phyloP scores from a whole-genome alignment of 164 flowering plant genomes.

The Santalum album region DNA sequence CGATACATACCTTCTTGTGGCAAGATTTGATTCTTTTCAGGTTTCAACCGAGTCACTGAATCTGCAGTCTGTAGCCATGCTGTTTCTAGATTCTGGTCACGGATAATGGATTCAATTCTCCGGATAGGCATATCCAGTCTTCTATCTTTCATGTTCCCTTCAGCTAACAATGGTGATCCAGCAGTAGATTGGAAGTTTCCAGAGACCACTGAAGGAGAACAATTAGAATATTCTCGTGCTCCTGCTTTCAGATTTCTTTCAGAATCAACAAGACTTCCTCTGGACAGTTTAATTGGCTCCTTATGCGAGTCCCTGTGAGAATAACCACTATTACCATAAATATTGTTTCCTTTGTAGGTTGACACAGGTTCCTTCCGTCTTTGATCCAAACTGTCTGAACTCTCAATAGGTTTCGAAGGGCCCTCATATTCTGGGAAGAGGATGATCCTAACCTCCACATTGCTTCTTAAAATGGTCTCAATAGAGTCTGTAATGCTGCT shows the following conservation, averaged over 20 bases:
- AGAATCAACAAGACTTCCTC: too few relatives aligned
- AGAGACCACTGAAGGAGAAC: slow-evolving; percentile 10
- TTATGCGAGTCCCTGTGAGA: slow-evolving; percentile 14
- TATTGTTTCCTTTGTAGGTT: too few relatives aligned
- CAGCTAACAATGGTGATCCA: slow-evolving; percentile 20
- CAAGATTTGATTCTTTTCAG: slow-evolving; percentile 82
- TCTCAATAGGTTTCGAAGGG: slow-evolving; percentile 14
- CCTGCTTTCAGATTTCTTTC: slow-evolving; percentile 23
- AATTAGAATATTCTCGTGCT: slow-evolving; percentile 22
- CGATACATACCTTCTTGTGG: slow-evolving; percentile 62
- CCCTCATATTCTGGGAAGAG: slow-evolving; percentile 33
- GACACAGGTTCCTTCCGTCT: too few relatives aligned
- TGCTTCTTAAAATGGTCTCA: slow-evolving; percentile 63
- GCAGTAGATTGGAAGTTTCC: slow-evolving; percentile 14
- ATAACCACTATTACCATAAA: too few relatives aligned
- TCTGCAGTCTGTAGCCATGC: slow-evolving; percentile 92
- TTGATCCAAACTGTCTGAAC: background rate
- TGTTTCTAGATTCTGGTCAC: slow-evolving; percentile 79
- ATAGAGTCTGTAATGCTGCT: slow-evolving; percentile 90
- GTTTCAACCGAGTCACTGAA: slow-evolving; percentile 47
- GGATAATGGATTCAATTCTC: slow-evolving; percentile 68
- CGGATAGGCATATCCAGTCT: slow-evolving; percentile 47
- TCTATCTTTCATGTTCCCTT: slow-evolving; percentile 24
- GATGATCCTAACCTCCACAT: slow-evolving; percentile 69
- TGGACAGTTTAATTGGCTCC: slow-evolving; percentile 17